Evolutionary conservation across 2,329 filamentous ascomycete species (phyloP), one percentile per base, ranked within the genome.

Genomic region (Botrytis tulipae): DNA sequence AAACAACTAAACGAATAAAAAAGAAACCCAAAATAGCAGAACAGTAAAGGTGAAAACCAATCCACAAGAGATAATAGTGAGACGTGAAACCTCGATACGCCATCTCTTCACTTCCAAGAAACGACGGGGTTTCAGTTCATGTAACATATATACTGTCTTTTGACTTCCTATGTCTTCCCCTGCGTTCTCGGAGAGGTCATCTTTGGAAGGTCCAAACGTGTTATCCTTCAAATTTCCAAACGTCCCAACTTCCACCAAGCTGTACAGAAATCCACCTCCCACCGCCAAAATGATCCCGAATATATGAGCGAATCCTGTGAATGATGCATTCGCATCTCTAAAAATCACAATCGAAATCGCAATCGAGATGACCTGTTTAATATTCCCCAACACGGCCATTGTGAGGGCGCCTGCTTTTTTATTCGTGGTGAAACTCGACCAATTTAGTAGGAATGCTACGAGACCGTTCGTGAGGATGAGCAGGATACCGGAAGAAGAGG

Each of bases 331-430:
- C 4, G 46, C 32, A 25, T 37, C 60, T 37, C 32, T 9, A 83
- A 76, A 83, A 80, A 77, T 85, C 66, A 85, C 81, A 59, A 88
- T 87, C 63, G 86, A 87, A 44, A 89, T 81, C 51, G 87, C 80
- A 20, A 89, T 86, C 1, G 87, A 88, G 61, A 88, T 79, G 75
- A 86, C 86, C 79, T 89, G 87, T 82, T 89, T 89, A 73, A 89
- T 81, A 78, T 89, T 89, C 72, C 86, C 87, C 74, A 87, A 88
- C 8, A 89, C 86, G 10, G 87, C 88, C 85, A 89, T 89, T 54
- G 87, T 89, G 72, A 89, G 80, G 29, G 87, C 87, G 70, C 87
- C 87, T 9, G 87, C 85, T 54, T 86, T 82, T 81, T 88, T 88
- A 81, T 89, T 89, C 71, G 87, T 87, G 74, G 85, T 85, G 80